phyloP scores from a whole-genome alignment of 306 rosid genomes.

The Acacia melanoxylon region DNA sequence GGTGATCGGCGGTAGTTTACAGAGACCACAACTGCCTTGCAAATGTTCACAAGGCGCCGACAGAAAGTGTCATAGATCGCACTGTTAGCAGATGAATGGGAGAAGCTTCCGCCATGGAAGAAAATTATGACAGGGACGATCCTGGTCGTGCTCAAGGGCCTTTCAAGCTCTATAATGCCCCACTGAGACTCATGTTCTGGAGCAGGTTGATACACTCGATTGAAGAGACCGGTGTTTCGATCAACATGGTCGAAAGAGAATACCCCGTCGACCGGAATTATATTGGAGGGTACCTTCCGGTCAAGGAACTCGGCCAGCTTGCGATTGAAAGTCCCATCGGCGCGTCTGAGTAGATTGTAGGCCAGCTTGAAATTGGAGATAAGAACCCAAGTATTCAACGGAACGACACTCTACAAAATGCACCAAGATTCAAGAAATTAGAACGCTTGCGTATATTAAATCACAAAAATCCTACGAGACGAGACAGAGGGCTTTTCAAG shows the following conservation, averaged over 20 bases:
- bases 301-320: conserved; percentile 85
- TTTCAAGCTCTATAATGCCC: conserved; percentile 57
- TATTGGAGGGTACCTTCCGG: conserved; percentile 72
- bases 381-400: conserved; percentile 91
- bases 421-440: conserved; percentile 27
- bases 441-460: conserved; percentile 17
- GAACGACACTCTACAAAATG: conserved; percentile 71
- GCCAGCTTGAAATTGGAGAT: conserved; percentile 94
- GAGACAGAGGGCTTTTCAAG: background rate
- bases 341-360: conserved; percentile 81
- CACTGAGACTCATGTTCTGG: conserved; percentile 46
- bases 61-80: conserved; percentile 89
- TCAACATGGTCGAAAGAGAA: conserved; percentile 87
- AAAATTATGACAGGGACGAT: conserved; percentile 76
- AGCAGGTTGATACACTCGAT: conserved; percentile 64
- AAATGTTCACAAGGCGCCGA: conserved; percentile 66
- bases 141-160: conserved; percentile 62
- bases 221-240: conserved; percentile 63
- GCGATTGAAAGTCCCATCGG: conserved; percentile 88
- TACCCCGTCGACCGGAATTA: conserved; percentile 78
- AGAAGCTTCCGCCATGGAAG: conserved; percentile 94
- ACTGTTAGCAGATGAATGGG: conserved; percentile 87
- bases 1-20: conserved; percentile 87
- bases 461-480: background rate
- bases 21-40: conserved; percentile 81